phyloP scores from a whole-genome alignment of 2,329 filamentous ascomycete species.

The Cercospora sojina region DNA sequence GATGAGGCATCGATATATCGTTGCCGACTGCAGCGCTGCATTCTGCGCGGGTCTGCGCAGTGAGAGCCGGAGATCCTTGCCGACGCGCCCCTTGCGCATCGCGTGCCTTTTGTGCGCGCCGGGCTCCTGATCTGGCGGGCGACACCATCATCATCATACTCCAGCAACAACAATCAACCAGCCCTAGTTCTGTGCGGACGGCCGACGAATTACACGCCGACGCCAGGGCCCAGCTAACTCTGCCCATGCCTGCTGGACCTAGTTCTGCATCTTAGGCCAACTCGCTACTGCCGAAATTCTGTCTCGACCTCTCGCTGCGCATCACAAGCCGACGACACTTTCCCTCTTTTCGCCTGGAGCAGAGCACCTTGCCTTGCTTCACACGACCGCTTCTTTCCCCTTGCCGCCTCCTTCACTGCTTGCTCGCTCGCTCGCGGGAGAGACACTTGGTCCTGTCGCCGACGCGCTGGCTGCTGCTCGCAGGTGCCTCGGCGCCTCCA shows the following conservation, averaged over 20 bases:
- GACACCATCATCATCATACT: neutral
- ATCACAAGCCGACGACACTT: neutral
- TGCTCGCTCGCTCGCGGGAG: no score
- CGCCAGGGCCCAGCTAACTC: slow-evolving; percentile 7
- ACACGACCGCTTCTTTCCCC: neutral
- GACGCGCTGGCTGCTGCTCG: neutral
- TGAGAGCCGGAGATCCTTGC: neutral
- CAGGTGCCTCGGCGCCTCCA: neutral
- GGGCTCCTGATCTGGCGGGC: neutral
- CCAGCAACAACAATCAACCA: neutral
- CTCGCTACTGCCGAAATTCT: slow-evolving; percentile 9
- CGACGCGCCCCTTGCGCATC: slow-evolving; percentile 3
- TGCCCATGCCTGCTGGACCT: slow-evolving; percentile 8
- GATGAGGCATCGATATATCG: neutral
- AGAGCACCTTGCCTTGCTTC: neutral
- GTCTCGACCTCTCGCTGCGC: neutral
- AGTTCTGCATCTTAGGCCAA: slow-evolving; percentile 4
- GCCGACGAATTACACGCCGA: slow-evolving; percentile 6
- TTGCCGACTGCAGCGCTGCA: neutral
- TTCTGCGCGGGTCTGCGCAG: neutral
- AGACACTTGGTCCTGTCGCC: neutral
- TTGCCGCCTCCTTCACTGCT: neutral
- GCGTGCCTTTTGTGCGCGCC: neutral
- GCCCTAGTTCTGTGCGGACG: slow-evolving; percentile 2
- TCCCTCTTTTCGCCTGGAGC: neutral